A percentile compares a stretch with the other conserved stretches of the same genome.
These are phyloP conservation scores for Amyloporia xantha DNA, from an alignment of 768 basidiomycete genomes.

Conservation along the genomic window DNA sequence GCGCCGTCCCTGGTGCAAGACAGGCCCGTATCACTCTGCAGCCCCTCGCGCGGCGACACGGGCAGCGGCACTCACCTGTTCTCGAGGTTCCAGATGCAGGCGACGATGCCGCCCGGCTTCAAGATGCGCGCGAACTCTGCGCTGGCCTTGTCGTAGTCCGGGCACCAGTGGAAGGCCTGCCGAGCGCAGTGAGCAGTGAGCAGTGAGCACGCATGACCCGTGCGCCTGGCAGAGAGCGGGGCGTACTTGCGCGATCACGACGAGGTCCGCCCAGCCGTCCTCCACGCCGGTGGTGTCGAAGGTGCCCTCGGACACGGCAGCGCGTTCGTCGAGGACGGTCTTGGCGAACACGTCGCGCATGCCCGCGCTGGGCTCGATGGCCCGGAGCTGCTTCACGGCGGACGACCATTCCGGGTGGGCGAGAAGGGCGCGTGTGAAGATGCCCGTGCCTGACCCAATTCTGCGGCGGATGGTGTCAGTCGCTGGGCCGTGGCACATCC, in stretches of 20 bases:
- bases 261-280: slow-evolving; percentile 69
- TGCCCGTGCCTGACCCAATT: slow-evolving; percentile 80
- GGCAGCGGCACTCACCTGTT: slow-evolving; percentile 43
- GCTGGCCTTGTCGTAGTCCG: slow-evolving; percentile 65
- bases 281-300: slow-evolving; percentile 60
- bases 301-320: slow-evolving; percentile 53
- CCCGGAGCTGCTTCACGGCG: slow-evolving; percentile 48
- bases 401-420: slow-evolving; percentile 50
- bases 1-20: slow-evolving; percentile 40
- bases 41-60: neutral
- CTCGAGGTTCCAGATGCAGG: slow-evolving; percentile 89
- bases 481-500: too few species aligned
- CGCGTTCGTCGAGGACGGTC: slow-evolving; percentile 46
- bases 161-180: slow-evolving; percentile 94
- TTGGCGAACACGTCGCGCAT: slow-evolving; percentile 73
- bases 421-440: slow-evolving; percentile 81
- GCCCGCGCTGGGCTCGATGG: slow-evolving; percentile 80
- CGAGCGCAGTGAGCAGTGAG: slow-evolving; percentile 2
- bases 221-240: neutral
- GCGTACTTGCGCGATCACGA: slow-evolving; percentile 67
- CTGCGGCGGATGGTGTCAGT: slow-evolving; percentile 32
- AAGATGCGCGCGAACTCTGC: slow-evolving; percentile 76
- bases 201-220: too few species aligned
- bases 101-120: slow-evolving; percentile 64
- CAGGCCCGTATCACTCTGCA: neutral